Conservation (phyloP, 1,284 basidiomycete genomes). For the Pseudozyma pruni region DNA sequence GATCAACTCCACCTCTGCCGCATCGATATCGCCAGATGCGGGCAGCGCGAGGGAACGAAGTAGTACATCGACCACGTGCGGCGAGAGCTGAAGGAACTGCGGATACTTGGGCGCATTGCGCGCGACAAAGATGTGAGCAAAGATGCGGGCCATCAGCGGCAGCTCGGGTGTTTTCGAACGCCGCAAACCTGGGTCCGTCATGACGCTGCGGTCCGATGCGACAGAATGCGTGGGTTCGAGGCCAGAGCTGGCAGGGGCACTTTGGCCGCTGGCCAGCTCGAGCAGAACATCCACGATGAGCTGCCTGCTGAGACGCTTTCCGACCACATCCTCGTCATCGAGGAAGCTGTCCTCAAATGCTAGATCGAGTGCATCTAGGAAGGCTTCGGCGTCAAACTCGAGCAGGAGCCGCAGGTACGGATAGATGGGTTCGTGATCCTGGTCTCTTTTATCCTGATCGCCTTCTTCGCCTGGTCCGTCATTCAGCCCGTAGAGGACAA, state of each 20-base stretch:
- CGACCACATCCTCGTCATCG: conserved; percentile 74
- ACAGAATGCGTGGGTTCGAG: not conserved
- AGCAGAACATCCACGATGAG: conserved; percentile 85
- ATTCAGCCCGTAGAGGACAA: conserved; percentile 73
- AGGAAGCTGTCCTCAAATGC: conserved; percentile 93
- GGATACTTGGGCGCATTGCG: conserved; percentile 96
- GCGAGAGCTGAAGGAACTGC: conserved; percentile 81
- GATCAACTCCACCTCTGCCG: conserved; percentile 9
- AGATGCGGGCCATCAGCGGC: conserved; percentile 70
- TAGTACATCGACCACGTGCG: conserved; percentile 78
- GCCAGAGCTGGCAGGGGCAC: not conserved
- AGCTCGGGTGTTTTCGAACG: conserved; percentile 9
- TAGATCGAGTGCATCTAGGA: conserved; percentile 91
- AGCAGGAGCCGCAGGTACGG: conserved; percentile 88
- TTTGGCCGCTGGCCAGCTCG: conserved; percentile 72
- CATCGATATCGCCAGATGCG: conserved; percentile 73
- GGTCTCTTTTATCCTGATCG: conserved; percentile 76
- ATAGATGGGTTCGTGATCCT: conserved; percentile 72
- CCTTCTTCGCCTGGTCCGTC: conserved; percentile 66
- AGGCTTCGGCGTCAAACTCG: conserved; percentile 90
- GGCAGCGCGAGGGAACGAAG: conserved; percentile 82
- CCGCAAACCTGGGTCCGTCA: not conserved
- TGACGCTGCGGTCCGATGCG: not conserved
- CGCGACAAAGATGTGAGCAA: conserved; percentile 94
- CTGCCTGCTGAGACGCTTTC: conserved; percentile 75